Base-by-base conservation (phyloP, 805 yeast genomes). In the Cyberlindnera mrakii region DNA sequence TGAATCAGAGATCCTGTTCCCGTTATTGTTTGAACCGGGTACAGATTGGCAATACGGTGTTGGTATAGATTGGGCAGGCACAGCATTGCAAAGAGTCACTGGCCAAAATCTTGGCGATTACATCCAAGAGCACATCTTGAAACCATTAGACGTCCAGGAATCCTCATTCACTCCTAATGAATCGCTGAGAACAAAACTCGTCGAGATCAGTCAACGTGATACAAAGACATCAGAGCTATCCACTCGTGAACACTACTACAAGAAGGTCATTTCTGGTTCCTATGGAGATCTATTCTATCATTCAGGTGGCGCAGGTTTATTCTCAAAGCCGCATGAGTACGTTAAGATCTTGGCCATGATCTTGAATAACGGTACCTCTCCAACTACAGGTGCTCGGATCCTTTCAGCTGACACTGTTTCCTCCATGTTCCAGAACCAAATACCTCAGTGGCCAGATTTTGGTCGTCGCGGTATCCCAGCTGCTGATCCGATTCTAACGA, bases 221-320 rank as follows among this genome's bases (percentile, higher is more conserved):
- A 23, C 33, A 1, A 44, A 51, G 42, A 58, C 42, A 34, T 53
- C 45, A 16, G 44, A 38, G 30, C 42, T 42, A 16, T 37, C 35
- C 2, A 44, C 35, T 11, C 42, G 46, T 19, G 48, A 43, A 2
- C 53, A 53, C 32, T 30, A 43, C 6, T 46, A 45, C 38, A 34
- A 35, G 18, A 40, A 37, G 19, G 40, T 35, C 8, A 25, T 25
- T 11, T 30, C 30, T 3, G 44, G 40, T n/a, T 38, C 41, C 6
- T 42, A 39, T 29, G 32, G 14, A 42, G 35, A 27, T 2, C 14
- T 16, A 6, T 37, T 41, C 35, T 44, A 60, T 33, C 62, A 63
- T 39, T 57, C 66, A 48, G 76, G 73, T 7, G 77, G 77, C 23
- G 72, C 67, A 6, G 77, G 77, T 5, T 47, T 64, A 34, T 69